Evolutionary conservation across 768 basidiomycete genomes (phyloP).

Genomic region (Mycena metata): DNA sequence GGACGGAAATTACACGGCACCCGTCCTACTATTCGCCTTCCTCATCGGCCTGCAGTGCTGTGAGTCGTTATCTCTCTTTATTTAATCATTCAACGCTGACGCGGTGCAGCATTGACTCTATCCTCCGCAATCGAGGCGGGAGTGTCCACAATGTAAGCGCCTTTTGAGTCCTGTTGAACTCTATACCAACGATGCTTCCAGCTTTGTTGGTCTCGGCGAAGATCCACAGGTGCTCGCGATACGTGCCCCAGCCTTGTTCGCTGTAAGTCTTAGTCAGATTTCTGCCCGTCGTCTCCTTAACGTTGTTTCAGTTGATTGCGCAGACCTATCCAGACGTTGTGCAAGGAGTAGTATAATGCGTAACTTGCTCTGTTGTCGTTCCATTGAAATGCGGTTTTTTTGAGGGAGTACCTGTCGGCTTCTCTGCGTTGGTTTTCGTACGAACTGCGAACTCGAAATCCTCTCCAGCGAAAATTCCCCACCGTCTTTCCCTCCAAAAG

Average conservation of each 20-base stretch:
- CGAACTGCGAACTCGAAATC: too few species aligned
- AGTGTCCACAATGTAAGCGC: constrained; percentile 83
- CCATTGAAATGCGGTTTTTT: not conserved
- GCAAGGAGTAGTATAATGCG: constrained; percentile 59
- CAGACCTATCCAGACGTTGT: constrained; percentile 79
- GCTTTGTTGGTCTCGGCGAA: constrained; percentile 88
- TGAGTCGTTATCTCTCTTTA: constrained; percentile 51
- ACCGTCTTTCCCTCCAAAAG: too few species aligned
- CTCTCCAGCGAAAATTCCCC: too few species aligned
- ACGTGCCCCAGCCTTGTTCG: constrained; percentile 80
- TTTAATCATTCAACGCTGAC: constrained; percentile 18
- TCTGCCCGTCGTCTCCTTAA: constrained; percentile 12
- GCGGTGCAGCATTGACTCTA: constrained; percentile 68
- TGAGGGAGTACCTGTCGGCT: too few species aligned
- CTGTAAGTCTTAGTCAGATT: constrained; percentile 52
- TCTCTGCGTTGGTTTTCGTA: not conserved
- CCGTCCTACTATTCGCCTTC: constrained; percentile 84
- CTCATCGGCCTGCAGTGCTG: constrained; percentile 82
- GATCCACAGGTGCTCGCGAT: constrained; percentile 83
- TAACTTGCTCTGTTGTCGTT: not conserved
- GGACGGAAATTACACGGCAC: constrained; percentile 82
- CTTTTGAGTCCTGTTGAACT: not conserved
- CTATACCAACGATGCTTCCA: constrained; percentile 39
- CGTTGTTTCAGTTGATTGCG: constrained; percentile 67
- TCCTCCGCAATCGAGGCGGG: constrained; percentile 86